phyloP scores from a whole-genome alignment of 129 eudicot genomes.

The Silybum marianum region DNA sequence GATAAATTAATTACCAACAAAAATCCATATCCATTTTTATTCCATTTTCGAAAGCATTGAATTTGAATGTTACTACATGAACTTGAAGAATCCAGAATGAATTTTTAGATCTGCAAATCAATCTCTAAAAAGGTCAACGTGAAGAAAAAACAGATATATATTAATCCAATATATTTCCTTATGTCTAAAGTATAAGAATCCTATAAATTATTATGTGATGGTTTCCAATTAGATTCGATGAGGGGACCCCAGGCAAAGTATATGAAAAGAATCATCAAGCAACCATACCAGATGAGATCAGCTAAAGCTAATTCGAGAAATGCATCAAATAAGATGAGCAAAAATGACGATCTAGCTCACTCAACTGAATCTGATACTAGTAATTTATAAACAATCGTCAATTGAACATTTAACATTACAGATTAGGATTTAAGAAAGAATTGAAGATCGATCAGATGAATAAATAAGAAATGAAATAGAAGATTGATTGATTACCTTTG shows the following conservation, averaged over 20 bases:
- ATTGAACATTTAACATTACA: background rate
- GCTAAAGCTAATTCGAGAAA: constrained; percentile 1
- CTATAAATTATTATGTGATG: background rate
- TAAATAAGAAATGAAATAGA: background rate
- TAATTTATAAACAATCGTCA: background rate
- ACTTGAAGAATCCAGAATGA: background rate
- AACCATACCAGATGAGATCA: constrained; percentile 8
- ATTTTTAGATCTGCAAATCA: constrained; percentile 18
- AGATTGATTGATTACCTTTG: constrained; percentile 21
- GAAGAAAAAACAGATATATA: background rate
- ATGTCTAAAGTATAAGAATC: background rate
- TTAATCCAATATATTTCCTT: background rate
- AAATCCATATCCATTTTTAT: constrained; percentile 10
- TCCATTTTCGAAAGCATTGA: background rate
- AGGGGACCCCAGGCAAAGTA: background rate
- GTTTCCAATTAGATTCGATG: constrained; percentile 1
- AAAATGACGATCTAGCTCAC: constrained; percentile 23
- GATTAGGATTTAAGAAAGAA: constrained; percentile 4
- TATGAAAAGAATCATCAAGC: background rate
- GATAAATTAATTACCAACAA: background rate
- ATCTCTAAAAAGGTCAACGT: constrained; percentile 17
- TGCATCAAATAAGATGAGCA: constrained; percentile 16
- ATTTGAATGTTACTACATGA: background rate
- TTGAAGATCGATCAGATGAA: background rate
- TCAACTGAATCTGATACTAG: constrained; percentile 6